Conservation (phyloP, 805 yeast genomes). For the Zygotorulaspora chibaensis region DNA sequence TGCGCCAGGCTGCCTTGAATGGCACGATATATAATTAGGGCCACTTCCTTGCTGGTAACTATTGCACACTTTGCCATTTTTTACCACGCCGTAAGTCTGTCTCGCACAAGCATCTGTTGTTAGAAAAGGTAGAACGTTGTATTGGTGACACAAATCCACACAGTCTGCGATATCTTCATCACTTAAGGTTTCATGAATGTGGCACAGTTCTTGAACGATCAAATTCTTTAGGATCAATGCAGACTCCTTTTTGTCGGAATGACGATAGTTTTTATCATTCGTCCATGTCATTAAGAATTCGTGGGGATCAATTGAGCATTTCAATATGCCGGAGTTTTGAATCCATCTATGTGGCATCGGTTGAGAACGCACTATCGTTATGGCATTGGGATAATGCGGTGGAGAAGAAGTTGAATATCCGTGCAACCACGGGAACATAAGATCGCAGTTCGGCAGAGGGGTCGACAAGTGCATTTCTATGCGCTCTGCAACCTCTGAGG, state of each 20-base stretch:
- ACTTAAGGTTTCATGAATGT: conserved; percentile 13
- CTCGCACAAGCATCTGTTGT: conserved; percentile 34
- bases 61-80: conserved; percentile 12
- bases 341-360: conserved; percentile 15
- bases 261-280: conserved; percentile 37
- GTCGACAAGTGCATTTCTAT: conserved; percentile 11
- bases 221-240: conserved; percentile 23
- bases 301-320: conserved; percentile 49
- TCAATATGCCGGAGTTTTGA: conserved; percentile 42
- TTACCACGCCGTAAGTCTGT: conserved; percentile 15
- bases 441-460: conserved; percentile 57
- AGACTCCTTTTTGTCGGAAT: conserved; percentile 14
- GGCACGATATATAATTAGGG: neutral
- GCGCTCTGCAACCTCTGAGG: conserved; percentile 12
- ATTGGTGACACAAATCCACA: conserved; percentile 21
- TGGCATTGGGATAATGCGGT: conserved; percentile 47
- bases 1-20: conserved; percentile 56
- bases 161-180: conserved; percentile 27
- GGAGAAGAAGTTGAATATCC: conserved; percentile 59
- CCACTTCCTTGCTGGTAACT: conserved; percentile 3
- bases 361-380: conserved; percentile 32
- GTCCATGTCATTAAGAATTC: conserved; percentile 53
- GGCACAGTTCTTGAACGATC: conserved; percentile 8
- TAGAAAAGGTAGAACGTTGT: conserved; percentile 42
- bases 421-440: conserved; percentile 88